phyloP scores from a whole-genome alignment of 768 basidiomycete species.

The Tricholoma furcatifolium region DNA sequence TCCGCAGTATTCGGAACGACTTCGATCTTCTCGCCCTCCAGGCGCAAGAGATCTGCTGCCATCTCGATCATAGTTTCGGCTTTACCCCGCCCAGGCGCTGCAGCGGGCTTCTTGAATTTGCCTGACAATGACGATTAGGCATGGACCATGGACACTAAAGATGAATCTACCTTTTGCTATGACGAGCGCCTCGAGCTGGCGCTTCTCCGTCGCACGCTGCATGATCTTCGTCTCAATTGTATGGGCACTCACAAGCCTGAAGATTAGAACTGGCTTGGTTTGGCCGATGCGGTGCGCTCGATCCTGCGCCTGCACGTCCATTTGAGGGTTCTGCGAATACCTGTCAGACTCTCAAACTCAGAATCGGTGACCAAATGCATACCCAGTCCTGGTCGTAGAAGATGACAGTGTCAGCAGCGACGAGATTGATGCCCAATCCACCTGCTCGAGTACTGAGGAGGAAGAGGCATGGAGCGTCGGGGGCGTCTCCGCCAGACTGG shows the following conservation, averaged over 20 bases:
- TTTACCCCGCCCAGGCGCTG: conserved; percentile 46
- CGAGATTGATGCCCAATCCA: conserved; percentile 78
- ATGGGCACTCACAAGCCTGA: conserved; percentile 81
- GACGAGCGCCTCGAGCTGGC: conserved; percentile 90
- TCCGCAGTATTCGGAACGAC: conserved; percentile 75
- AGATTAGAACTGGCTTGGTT: conserved; percentile 86
- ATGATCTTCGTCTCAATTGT: conserved; percentile 93
- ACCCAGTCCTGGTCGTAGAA: conserved; percentile 95
- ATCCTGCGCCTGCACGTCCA: conserved; percentile 96
- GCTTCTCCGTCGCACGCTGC: conserved; percentile 82
- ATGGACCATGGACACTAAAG: neutral
- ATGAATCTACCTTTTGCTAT: conserved; percentile 75
- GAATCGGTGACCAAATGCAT: conserved; percentile 14
- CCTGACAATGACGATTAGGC: conserved; percentile 36
- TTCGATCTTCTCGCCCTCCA: conserved; percentile 89
- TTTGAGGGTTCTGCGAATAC: conserved; percentile 77
- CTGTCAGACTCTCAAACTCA: neutral
- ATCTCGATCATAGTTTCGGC: conserved; percentile 75
- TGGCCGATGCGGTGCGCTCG: conserved; percentile 96
- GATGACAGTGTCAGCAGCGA: conserved; percentile 87
- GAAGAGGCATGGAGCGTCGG: conserved; percentile 72
- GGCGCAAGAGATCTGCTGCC: conserved; percentile 70
- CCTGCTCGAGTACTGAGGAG: conserved; percentile 78
- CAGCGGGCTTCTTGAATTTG: conserved; percentile 79
- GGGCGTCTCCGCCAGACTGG: conserved; percentile 65